phyloP scores from a whole-genome alignment of 495 filamentous ascomycete species.

The Rostrohypoxylon terebratum region DNA sequence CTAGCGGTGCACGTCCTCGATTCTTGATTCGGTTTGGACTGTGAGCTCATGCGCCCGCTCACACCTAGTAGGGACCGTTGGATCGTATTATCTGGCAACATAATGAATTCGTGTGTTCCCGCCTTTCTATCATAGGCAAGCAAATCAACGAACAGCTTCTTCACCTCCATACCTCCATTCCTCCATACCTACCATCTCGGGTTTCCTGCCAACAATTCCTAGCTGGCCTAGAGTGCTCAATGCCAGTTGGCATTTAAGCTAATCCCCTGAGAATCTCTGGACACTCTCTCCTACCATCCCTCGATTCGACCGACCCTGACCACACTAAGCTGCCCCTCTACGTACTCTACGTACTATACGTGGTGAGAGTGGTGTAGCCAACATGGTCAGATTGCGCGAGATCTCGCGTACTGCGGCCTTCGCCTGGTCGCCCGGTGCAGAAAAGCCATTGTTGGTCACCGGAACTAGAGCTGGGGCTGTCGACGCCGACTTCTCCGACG shows the following conservation, averaged over 20 bases:
- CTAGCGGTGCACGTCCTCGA: constrained; percentile 16
- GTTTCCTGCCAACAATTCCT: constrained; percentile 39
- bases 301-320: constrained; percentile 24
- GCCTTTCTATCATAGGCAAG: constrained; percentile 18
- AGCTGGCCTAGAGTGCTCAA: constrained; percentile 53
- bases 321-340: constrained; percentile 29
- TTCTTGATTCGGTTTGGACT: constrained; percentile 35
- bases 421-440: constrained; percentile 87
- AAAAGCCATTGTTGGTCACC: constrained; percentile 86
- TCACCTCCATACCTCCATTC: too few relatives aligned
- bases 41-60: constrained; percentile 32
- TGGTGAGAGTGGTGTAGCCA: constrained; percentile 50
- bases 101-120: constrained; percentile 38
- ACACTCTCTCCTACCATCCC: constrained; percentile 12
- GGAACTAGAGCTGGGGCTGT: constrained; percentile 95
- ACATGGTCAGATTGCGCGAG: constrained; percentile 94
- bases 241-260: constrained; percentile 50
- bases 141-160: constrained; percentile 21
- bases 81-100: constrained; percentile 52
- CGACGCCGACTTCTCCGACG: constrained; percentile 96
- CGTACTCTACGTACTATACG: constrained; percentile 19
- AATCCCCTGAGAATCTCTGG: constrained; percentile 24
- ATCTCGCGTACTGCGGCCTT: constrained; percentile 97
- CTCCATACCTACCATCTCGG: constrained; percentile 7
- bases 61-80: constrained; percentile 30